Base-by-base conservation (phyloP, 192 early-diverging fungal genomes). In the Podila epigama region DNA sequence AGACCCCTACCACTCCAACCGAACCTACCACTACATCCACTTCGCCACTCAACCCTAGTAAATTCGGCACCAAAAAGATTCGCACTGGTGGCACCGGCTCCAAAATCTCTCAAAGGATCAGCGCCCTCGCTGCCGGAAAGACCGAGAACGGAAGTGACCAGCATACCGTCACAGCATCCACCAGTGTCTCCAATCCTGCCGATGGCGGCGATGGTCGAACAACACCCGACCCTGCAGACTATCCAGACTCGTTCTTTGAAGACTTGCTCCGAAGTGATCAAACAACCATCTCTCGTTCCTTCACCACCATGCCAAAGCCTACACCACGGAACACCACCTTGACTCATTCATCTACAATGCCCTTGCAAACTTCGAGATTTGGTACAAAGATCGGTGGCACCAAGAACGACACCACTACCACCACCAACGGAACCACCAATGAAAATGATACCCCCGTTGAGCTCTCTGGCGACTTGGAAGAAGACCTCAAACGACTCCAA, bases 121-220 rank as follows among this genome's bases (percentile, higher is more conserved):
- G 44, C 15, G 64, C 68, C 66, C 36, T 77, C 34, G 73, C 73
- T 4, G 60, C 65, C 10, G 73, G 73, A 34, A 77, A 77, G 56
- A 77, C 57, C 60, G 73, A 77, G 60, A 77, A 77, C 61, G 56
- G 56, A 16, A 68, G 66, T 41, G 73, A 77, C 61, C 59, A 51
- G 9, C 64, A 77, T 53, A 77, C 73, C 6, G 54, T 31, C 10
- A 50, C 48, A 11, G 59, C 54, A 27, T 4, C 64, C 39, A 57
- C 7, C 52, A 16, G 15, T 10, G 40, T 58, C 15, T 58, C 60
- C 25, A 37, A 39, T 25, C 20, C 8, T 35, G 22, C 5, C 13
- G 6, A 29, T 20, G 20, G n/a, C n/a, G n/a, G n/a, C n/a, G n/a
- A n/a, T 60, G 73, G 66, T 15, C 53, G 51, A 27, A 56, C 32